A percentile compares a stretch with the other conserved stretches of the same genome.
Evolutionary conservation across 2,329 filamentous ascomycete genomes (phyloP).

Genomic region (Penicillium sp.): DNA sequence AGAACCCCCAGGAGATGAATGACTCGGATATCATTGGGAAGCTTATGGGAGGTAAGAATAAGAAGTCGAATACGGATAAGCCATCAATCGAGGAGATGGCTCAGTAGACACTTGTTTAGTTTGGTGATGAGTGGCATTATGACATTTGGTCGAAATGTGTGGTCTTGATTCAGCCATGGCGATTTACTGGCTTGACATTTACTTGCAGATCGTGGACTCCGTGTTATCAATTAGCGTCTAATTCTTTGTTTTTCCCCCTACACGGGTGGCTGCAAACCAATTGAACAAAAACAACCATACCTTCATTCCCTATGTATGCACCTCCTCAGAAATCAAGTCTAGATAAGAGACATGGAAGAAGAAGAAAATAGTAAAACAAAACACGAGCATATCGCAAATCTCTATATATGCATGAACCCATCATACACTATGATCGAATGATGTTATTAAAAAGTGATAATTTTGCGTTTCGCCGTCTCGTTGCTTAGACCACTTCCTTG

Average conservation of each 20-base stretch:
- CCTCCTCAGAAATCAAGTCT: constrained; percentile 15
- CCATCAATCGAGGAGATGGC: constrained; percentile 41
- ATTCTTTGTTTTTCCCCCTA: background rate
- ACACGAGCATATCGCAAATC: constrained; percentile 19
- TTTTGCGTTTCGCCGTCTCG: constrained; percentile 12
- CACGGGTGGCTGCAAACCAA: background rate
- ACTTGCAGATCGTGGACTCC: background rate
- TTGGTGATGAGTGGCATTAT: background rate
- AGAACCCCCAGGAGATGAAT: constrained; percentile 9
- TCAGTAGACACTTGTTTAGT: constrained; percentile 10
- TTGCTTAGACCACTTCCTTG: constrained; percentile 63
- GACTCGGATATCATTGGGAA: constrained; percentile 35
- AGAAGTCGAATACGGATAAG: constrained; percentile 28
- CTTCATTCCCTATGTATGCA: constrained; percentile 14
- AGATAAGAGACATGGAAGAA: constrained; percentile 9
- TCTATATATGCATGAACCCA: constrained; percentile 33
- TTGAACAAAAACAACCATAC: constrained; percentile 2
- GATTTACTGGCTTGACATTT: background rate
- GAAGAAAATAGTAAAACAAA: constrained; percentile 20
- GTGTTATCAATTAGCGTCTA: background rate
- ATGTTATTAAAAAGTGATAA: constrained; percentile 23
- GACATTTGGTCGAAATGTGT: background rate
- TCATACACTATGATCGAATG: constrained; percentile 21
- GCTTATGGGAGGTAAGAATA: constrained; percentile 40
- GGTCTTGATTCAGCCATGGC: background rate